Evolutionary conservation across 805 yeast species (phyloP), one percentile per base, ranked within the genome.

Genomic region (Saccharomyces jurei): DNA sequence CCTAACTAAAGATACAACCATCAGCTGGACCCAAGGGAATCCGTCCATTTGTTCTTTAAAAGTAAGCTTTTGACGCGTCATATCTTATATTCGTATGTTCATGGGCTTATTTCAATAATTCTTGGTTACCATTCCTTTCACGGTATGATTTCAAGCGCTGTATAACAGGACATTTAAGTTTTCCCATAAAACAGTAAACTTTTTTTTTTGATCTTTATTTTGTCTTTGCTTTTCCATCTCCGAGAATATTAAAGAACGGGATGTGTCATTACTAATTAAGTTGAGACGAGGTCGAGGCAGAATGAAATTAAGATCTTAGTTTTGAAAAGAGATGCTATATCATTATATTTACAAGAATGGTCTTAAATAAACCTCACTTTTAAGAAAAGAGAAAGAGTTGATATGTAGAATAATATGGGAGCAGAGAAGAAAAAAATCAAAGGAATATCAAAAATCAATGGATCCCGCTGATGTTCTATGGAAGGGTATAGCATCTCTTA

Each of bases 401-500:
- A 36, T 25, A 17, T 6, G 6, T 17, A 22, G 2, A 9, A 36
- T 8, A 17, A 36, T 9, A 36, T 36, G 13, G 36, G 14, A 31
- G 36, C 3, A 14, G 17, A 6, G 2, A 31, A 10, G n/a, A 31
- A 36, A 36, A 17, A 36, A 36, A 8, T 25, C 26, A 31, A 31
- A 4, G 9, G 44, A 36, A 36, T 17, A 36, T 36, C 25, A 36
- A 17, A 36, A 36, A 21, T 36, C 17, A 8, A 36, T 36, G 44
- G 44, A 36, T 6, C 84, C 78, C 17, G 77, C 71, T 25, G 83
- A 84, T 50, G 86, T 81, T 60, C 99, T 75, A 1, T 96, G 91
- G 67, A 92, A 91, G 1, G 96, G 89, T 25, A 88, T 83, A 8
- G 87, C 87, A 63, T 94, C 99, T 60, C 87, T 79, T 47, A 94